phyloP scores from a whole-genome alignment of 2,329 filamentous ascomycete species.

The Daldinia eschscholtzii region DNA sequence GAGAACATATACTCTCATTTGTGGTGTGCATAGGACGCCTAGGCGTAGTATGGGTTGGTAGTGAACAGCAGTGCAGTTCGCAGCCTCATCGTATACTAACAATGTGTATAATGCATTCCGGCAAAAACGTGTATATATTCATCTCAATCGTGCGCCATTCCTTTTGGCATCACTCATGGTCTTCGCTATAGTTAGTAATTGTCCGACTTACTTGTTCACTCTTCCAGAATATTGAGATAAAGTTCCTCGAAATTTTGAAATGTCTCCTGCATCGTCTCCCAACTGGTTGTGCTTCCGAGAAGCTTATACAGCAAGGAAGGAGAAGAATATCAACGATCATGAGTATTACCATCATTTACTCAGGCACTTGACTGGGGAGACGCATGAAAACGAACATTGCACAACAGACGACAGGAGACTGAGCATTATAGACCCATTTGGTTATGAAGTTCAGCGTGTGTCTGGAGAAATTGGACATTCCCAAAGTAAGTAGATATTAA shows the following conservation, averaged over 20 bases:
- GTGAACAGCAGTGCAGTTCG: no score
- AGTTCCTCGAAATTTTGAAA: neutral
- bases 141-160: neutral
- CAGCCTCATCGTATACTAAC: no score
- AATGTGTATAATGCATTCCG: no score
- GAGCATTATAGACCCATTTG: neutral
- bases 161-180: neutral
- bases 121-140: neutral
- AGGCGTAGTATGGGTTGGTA: neutral
- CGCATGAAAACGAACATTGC: neutral
- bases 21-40: neutral
- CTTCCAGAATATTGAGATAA: neutral
- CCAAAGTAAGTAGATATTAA: neutral
- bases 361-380: conserved; percentile 4
- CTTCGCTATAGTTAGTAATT: no score
- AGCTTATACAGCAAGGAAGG: neutral
- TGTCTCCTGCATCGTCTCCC: neutral
- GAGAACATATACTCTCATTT: neutral
- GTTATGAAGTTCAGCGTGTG: conserved; percentile 1
- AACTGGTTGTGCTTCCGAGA: neutral
- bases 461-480: neutral
- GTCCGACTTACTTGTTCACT: neutral
- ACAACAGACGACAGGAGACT: neutral
- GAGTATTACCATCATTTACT: conserved; percentile 2
- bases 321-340: neutral